Conservation (phyloP, 805 yeast species). For the Wickerhamomyces pijperi region DNA sequence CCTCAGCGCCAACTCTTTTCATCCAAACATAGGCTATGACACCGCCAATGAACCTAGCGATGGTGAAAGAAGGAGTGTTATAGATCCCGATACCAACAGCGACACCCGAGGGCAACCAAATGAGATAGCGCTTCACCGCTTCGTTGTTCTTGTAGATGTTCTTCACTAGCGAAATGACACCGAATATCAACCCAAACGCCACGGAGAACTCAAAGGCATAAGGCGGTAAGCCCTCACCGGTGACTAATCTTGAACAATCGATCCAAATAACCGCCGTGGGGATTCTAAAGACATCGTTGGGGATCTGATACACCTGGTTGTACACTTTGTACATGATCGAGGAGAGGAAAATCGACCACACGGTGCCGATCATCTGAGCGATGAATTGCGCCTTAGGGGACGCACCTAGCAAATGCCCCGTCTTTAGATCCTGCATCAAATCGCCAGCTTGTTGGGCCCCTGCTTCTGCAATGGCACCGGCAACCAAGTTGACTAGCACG, state of each 20-base stretch:
- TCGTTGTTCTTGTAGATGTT: slow-evolving; percentile 35
- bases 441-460: slow-evolving; percentile 99
- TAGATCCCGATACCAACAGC: slow-evolving; percentile 97
- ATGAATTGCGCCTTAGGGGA: slow-evolving; percentile 85
- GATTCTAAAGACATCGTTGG: slow-evolving; percentile 68
- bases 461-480: slow-evolving; percentile 97
- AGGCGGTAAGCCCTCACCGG: slow-evolving; percentile 85
- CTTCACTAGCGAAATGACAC: slow-evolving; percentile 51
- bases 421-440: slow-evolving; percentile 91
- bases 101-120: slow-evolving; percentile 82
- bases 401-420: slow-evolving; percentile 87
- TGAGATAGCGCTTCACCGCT: slow-evolving; percentile 28
- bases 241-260: slow-evolving; percentile 86
- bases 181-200: slow-evolving; percentile 58
- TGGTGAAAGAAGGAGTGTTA: slow-evolving; percentile 85
- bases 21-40: slow-evolving; percentile 51
- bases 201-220: slow-evolving; percentile 53
- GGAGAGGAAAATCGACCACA: slow-evolving; percentile 72
- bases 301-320: slow-evolving; percentile 74
- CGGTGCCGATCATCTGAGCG: slow-evolving; percentile 83
- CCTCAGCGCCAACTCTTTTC: slow-evolving; percentile 26
- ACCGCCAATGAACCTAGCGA: slow-evolving; percentile 91
- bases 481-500: slow-evolving; percentile 74
- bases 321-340: slow-evolving; percentile 76
- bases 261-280: slow-evolving; percentile 97